Percentiles rank a stretch among this genome's conserved stretches.
Evolutionary conservation across 2,329 filamentous ascomycete species (phyloP).

Genomic region (Diplodia corticola): DNA sequence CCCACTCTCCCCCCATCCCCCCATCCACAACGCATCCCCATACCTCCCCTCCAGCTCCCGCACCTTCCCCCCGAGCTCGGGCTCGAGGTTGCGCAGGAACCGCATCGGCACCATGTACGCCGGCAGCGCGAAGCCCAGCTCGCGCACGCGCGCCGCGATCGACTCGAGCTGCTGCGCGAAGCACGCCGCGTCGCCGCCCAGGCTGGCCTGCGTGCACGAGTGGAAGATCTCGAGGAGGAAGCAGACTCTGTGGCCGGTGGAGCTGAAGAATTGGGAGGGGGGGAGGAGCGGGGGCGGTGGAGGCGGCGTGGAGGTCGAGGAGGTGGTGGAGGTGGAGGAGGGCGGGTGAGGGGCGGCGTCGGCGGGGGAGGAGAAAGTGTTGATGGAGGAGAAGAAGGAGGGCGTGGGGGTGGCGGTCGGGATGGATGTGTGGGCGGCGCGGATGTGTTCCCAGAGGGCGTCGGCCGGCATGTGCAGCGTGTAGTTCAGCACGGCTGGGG

Average conservation of each 20-base stretch:
- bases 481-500: not conserved
- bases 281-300: not conserved
- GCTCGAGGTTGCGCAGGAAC: not conserved
- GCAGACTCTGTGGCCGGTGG: too few species aligned
- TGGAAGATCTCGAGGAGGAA: not conserved
- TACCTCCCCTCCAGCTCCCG: not conserved
- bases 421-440: not conserved
- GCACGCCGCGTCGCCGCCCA: not conserved
- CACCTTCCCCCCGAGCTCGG: not conserved
- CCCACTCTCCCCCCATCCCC: not conserved
- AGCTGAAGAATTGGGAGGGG: not conserved
- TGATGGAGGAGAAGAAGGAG: not conserved
- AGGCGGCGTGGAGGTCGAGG: not conserved
- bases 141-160: not conserved
- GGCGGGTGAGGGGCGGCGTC: not conserved
- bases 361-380: not conserved
- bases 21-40: not conserved
- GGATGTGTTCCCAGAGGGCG: conserved; percentile 4
- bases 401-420: not conserved
- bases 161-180: not conserved
- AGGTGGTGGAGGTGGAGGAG: not conserved
- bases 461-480: not conserved
- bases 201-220: not conserved
- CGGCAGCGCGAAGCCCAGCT: not conserved
- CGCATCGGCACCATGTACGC: not conserved